These are phyloP conservation scores for Dipteronia dyeriana DNA, from an alignment of 345 rosid genomes.

Conservation along the genomic window DNA sequence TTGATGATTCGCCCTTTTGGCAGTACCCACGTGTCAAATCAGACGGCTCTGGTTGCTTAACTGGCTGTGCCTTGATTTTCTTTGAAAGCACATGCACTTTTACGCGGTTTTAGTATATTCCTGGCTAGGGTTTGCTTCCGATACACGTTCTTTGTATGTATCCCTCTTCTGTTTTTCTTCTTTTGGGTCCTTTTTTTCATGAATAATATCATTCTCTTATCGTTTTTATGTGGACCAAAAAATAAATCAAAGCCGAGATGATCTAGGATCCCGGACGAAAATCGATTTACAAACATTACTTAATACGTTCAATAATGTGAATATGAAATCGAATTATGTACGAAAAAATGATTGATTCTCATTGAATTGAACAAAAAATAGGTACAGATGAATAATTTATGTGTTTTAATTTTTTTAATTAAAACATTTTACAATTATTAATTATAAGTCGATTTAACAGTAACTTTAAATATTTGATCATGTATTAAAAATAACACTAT, in stretches of 20 bases:
- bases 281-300: too few relatives aligned
- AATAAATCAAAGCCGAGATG: too few relatives aligned
- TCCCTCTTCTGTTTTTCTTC: background rate
- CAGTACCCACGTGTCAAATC: conserved; percentile 30
- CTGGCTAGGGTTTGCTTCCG: conserved; percentile 36
- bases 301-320: too few relatives aligned
- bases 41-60: conserved; percentile 23
- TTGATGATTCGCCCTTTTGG: background rate
- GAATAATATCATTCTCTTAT: background rate
- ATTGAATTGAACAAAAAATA: too few relatives aligned
- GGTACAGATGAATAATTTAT: too few relatives aligned
- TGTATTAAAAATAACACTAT: background rate
- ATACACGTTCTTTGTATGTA: conserved; percentile 27
- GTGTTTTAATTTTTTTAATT: too few relatives aligned
- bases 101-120: conserved; percentile 45
- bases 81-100: conserved; percentile 41
- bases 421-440: too few relatives aligned
- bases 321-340: too few relatives aligned
- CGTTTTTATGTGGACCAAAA: too few relatives aligned
- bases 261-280: too few relatives aligned
- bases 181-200: background rate
- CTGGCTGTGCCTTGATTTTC: background rate
- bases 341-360: too few relatives aligned
- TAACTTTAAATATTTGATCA: background rate
- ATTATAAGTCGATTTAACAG: too few relatives aligned